These are phyloP conservation scores for Fusarium veterinarium DNA, from an alignment of 2,329 filamentous ascomycete genomes.

Conservation along the genomic window DNA sequence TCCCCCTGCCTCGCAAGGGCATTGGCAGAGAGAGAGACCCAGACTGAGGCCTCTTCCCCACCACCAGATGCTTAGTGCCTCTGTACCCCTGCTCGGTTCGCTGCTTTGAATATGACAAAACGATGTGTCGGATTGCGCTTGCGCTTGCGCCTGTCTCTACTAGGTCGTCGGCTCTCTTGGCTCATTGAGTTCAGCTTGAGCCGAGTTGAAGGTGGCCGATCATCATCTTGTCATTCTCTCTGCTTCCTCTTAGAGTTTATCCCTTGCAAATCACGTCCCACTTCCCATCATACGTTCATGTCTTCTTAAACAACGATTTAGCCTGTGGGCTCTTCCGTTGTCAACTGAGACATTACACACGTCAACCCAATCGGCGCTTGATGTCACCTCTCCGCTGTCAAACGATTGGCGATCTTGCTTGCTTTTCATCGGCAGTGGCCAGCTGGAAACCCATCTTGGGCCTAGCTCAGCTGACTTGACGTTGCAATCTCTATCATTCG, in stretches of 20 bases:
- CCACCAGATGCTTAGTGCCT: slow-evolving; percentile 32
- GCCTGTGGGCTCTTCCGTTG: slow-evolving; percentile 14
- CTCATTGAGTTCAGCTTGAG: slow-evolving; percentile 21
- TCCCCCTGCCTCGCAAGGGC: slow-evolving; percentile 23
- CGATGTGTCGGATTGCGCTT: slow-evolving; percentile 26
- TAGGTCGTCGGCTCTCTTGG: slow-evolving; percentile 24
- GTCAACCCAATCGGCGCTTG: slow-evolving; percentile 30
- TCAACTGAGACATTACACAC: slow-evolving; percentile 45
- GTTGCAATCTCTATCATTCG: slow-evolving; percentile 18
- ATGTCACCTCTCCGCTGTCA: slow-evolving; percentile 29
- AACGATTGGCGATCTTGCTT: slow-evolving; percentile 37
- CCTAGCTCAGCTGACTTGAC: slow-evolving; percentile 23
- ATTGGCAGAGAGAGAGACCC: slow-evolving; percentile 34
- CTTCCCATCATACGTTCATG: slow-evolving; percentile 36
- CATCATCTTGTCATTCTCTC: slow-evolving; percentile 22
- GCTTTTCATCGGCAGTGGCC: slow-evolving; percentile 40
- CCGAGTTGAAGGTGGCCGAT: slow-evolving; percentile 28
- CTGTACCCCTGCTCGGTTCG: slow-evolving; percentile 27
- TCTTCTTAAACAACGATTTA: slow-evolving; percentile 30
- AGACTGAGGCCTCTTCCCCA: slow-evolving; percentile 39
- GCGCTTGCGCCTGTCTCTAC: slow-evolving; percentile 26
- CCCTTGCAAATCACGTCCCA: slow-evolving; percentile 58
- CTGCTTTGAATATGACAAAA: slow-evolving; percentile 16
- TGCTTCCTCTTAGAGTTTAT: slow-evolving; percentile 43
- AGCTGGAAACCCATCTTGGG: slow-evolving; percentile 38